These are phyloP conservation scores for Tripidium arundinaceum DNA, from an alignment of 202 grass and related monocot genomes.

Conservation along the genomic window DNA sequence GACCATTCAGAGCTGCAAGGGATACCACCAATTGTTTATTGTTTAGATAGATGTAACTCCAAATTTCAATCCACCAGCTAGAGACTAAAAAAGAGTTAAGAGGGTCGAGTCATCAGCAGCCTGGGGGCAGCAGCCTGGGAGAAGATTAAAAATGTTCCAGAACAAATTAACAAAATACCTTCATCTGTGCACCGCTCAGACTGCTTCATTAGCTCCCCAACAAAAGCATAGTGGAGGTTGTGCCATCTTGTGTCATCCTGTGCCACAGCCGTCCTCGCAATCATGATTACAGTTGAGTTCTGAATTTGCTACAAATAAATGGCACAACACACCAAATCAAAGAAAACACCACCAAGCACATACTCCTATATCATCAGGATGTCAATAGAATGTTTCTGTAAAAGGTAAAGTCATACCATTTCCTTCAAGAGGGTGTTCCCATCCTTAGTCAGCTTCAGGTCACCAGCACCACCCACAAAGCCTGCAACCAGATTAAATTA, in stretches of 20 bases:
- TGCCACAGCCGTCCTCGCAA: slow-evolving; percentile 77
- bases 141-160: not conserved
- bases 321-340: not conserved
- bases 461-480: slow-evolving; percentile 90
- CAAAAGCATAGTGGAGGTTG: slow-evolving; percentile 91
- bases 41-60: no score
- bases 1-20: no score
- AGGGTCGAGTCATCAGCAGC: no score
- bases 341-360: not conserved
- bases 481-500: no score
- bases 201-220: slow-evolving; percentile 93
- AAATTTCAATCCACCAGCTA: no score
- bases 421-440: slow-evolving; percentile 92
- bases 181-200: slow-evolving; percentile 88
- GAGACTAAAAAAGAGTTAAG: no score
- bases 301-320: slow-evolving; percentile 65
- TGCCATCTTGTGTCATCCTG: slow-evolving; percentile 85
- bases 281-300: slow-evolving; percentile 96
- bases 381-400: not conserved
- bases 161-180: slow-evolving; percentile 36
- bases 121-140: no score
- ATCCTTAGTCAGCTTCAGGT: slow-evolving; percentile 96
- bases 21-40: no score
- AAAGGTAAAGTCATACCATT: slow-evolving; percentile 52
- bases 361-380: not conserved